Evolutionary conservation across 139 green algal genomes (phyloP).

Genomic region (Nannochloris sp.): DNA sequence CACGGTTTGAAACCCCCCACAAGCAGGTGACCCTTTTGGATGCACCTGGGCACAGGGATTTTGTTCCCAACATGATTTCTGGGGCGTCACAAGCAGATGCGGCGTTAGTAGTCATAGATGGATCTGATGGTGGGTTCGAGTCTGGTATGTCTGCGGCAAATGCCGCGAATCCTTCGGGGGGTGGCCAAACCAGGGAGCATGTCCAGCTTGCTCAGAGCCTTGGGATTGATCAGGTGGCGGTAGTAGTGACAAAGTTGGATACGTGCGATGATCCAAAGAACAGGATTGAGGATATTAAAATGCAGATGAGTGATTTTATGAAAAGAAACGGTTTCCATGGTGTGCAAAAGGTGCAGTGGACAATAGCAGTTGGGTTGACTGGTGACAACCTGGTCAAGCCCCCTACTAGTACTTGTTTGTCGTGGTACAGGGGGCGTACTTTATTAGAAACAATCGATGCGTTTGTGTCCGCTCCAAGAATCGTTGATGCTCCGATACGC

Average conservation of each 20-base stretch:
- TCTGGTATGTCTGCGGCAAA: conserved; percentile 66
- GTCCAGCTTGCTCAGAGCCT: conserved; percentile 80
- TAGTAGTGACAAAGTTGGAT: conserved; percentile 87
- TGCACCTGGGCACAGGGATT: conserved; percentile 92
- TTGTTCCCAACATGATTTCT: conserved; percentile 93
- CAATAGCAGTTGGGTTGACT: conserved; percentile 64
- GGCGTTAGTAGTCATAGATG: conserved; percentile 90
- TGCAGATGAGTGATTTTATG: conserved; percentile 72
- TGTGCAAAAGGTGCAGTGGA: conserved; percentile 56
- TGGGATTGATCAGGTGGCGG: conserved; percentile 75
- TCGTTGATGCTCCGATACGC: conserved; percentile 46
- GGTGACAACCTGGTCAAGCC: conserved; percentile 73
- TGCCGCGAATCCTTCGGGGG: conserved; percentile 14
- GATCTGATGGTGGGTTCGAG: conserved; percentile 85
- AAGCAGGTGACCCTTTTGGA: conserved; percentile 77
- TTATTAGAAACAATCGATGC: conserved; percentile 71
- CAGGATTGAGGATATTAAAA: conserved; percentile 69
- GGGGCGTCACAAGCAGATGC: conserved; percentile 79
- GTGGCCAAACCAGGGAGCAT: conserved; percentile 91
- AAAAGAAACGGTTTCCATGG: conserved; percentile 62
- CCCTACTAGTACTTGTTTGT: conserved; percentile 30
- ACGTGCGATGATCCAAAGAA: conserved; percentile 53
- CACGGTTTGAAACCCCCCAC: conserved; percentile 34
- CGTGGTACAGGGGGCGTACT: conserved; percentile 44
- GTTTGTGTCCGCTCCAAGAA: conserved; percentile 38